Conservation (phyloP, 2,329 filamentous ascomycete species). For the Tolypocladium tundrense region DNA sequence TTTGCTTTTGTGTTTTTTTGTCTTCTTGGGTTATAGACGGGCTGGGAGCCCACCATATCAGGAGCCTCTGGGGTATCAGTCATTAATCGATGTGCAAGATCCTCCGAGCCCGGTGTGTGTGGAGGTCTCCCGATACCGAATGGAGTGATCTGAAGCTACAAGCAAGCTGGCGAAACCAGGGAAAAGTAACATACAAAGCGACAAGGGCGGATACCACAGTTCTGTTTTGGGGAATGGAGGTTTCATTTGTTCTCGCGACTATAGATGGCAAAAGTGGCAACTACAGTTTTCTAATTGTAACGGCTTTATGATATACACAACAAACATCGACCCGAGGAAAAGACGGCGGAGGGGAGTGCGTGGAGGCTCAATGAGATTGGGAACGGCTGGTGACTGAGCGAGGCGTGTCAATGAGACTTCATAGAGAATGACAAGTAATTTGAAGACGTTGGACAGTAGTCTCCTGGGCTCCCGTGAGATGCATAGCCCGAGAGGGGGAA, state of each 20-base stretch:
- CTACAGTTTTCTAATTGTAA: slow-evolving; percentile 16
- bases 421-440: background rate
- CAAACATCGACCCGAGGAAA: background rate
- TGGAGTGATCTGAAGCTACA: background rate
- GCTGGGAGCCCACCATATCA: background rate
- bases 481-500: background rate
- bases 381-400: background rate
- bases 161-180: slow-evolving; percentile 1
- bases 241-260: slow-evolving; percentile 8
- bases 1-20: slow-evolving; percentile 11
- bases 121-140: background rate
- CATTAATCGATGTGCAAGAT: background rate
- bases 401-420: background rate
- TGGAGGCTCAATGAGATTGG: background rate
- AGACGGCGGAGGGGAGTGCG: background rate
- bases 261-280: slow-evolving; percentile 13
- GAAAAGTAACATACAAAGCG: slow-evolving; percentile 7
- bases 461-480: background rate
- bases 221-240: slow-evolving; percentile 1
- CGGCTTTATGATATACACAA: slow-evolving; percentile 8
- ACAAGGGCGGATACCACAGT: slow-evolving; percentile 4
- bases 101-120: background rate
- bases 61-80: background rate
- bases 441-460: background rate
- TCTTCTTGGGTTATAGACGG: slow-evolving; percentile 15